Base-by-base conservation (phyloP, 768 basidiomycete species). In the Imleria badia region DNA sequence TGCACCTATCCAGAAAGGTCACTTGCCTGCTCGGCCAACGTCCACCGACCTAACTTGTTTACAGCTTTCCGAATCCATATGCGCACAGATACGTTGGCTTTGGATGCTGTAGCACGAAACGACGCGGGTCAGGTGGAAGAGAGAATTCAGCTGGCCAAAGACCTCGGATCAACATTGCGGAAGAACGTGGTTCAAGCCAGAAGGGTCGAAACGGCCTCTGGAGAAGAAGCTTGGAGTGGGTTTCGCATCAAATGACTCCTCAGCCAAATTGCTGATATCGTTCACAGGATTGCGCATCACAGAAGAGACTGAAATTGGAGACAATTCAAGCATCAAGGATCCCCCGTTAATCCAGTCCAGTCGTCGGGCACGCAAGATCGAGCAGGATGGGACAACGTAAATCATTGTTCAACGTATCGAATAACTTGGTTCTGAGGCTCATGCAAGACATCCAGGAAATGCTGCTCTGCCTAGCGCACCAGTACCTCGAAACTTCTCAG, bases 101-200 rank as follows among this genome's bases (percentile, higher is more conserved):
- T 80, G 22, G 73, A 73, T 15, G 72, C 72, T 29, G 70, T 69
- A 9, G 60, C 73, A 31, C 69, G 76, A 43, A 66, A 78, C 5
- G 81, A 86, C 56, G 68, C 79, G 6, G 69, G 69, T 34, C 68
- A 72, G 13, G 83, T 85, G 47, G 74, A 81, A 60, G 76, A 81
- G 50, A 81, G 81, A 54, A 78, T 81, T 7, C 76, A 78, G 48
- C 73, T 88, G 6, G 82, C 85, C 40, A 77, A 75, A 47, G 92
- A 97, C 40, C 77, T 94, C 41, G 90, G 94, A 5, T 66, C 75
- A 22, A 82, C 91, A 34, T 67, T 98, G 55, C 78, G 88, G 57
- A 82, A 75, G 68, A 98, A 98, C 68, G 77, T 98, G 41, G 94
- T 93, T 1, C 95, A 98, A 70, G 95, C 85, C 3, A 70, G 74